Percentiles rank a stretch among this genome's conserved stretches.
These are phyloP conservation scores for Xylaria nigripes DNA, from an alignment of 495 filamentous ascomycete species.

Conservation along the genomic window DNA sequence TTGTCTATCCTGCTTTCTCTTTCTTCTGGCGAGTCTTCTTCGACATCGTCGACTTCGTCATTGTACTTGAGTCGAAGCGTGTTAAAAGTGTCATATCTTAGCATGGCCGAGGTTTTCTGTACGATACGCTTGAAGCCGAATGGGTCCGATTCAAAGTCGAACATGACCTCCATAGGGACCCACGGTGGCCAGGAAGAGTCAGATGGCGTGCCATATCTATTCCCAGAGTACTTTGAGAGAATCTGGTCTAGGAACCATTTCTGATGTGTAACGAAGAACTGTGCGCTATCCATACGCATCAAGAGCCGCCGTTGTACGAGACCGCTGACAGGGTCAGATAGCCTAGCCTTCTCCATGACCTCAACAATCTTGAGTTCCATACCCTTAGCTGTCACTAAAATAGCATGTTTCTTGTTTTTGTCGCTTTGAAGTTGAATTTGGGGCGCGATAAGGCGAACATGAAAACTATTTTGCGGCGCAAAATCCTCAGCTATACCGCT, in stretches of 20 bases:
- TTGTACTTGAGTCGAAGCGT: conserved; percentile 95
- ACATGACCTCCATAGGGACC: conserved; percentile 97
- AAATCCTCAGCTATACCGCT: conserved; percentile 82
- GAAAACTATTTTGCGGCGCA: conserved; percentile 87
- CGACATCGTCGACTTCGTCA: conserved; percentile 72
- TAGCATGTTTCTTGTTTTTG: conserved; percentile 87
- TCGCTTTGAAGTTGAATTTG: conserved; percentile 97
- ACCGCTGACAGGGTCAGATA: conserved; percentile 87
- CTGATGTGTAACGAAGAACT: conserved; percentile 93
- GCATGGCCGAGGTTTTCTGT: conserved; percentile 83
- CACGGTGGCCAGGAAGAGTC: conserved; percentile 92
- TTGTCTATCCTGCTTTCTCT: conserved; percentile 81
- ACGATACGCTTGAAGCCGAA: conserved; percentile 95
- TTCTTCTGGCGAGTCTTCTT: conserved; percentile 40
- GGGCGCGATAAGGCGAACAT: conserved; percentile 88
- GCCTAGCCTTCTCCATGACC: conserved; percentile 91
- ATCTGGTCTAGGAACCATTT: conserved; percentile 73
- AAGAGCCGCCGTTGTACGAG: conserved; percentile 90
- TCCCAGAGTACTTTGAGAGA: conserved; percentile 87
- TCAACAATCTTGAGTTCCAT: conserved; percentile 97
- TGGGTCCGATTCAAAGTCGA: conserved; percentile 83
- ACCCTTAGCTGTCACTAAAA: conserved; percentile 87
- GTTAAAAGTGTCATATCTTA: conserved; percentile 97
- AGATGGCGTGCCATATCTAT: conserved; percentile 76
- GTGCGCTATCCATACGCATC: conserved; percentile 89